Evolutionary conservation across 2,329 filamentous ascomycete species (phyloP), one percentile per base, ranked within the genome.

Genomic region (Colletotrichum neosansevieriae): DNA sequence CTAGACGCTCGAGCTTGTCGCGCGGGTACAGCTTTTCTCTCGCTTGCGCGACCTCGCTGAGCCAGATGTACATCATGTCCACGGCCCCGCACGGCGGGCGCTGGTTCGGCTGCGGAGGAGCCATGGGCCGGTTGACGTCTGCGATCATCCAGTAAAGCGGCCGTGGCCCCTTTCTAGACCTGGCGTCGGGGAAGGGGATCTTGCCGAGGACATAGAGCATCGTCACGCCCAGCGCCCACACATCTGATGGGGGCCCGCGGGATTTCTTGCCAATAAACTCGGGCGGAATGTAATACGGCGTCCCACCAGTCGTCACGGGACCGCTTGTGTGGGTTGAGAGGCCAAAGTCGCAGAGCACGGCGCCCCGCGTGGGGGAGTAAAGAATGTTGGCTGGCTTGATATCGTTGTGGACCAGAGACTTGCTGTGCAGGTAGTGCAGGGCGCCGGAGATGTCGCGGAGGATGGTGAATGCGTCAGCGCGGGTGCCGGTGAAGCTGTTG

Each of bases 361-460:
- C 87, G 6, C 87, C 87, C 11, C 86, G 82, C 44, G 88, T 85
- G 32, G 81, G 81, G 13, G 86, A 88, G 76, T 88, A 89, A 36
- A 89, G 78, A 62, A 89, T 88, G 70, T 89, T 89, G 71, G 83
- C 85, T 1, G 87, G 87, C 75, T 89, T 89, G 76, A 89, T 87
- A 75, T 89, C 87, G 76, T 89, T 89, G 76, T 89, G 87, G 12
- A 88, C 84, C 21, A 86, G 78, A 61, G 80, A 80, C 63, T 83
- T 82, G 56, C 79, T 78, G 75, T 89, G 87, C 38, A 89, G 80
- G 74, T 89, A 89, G 74, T 83, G 79, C 49, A 89, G 77, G 2
- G 86, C 87, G 69, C 82, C 79, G 19, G 84, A 77, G 58, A 88
- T 87, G 73, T 89, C 86, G 32, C 79, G 80, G 34, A 89, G 73